Base-by-base conservation (phyloP, 208 protist species). In the Herpetomonas samuelpessoai region DNA sequence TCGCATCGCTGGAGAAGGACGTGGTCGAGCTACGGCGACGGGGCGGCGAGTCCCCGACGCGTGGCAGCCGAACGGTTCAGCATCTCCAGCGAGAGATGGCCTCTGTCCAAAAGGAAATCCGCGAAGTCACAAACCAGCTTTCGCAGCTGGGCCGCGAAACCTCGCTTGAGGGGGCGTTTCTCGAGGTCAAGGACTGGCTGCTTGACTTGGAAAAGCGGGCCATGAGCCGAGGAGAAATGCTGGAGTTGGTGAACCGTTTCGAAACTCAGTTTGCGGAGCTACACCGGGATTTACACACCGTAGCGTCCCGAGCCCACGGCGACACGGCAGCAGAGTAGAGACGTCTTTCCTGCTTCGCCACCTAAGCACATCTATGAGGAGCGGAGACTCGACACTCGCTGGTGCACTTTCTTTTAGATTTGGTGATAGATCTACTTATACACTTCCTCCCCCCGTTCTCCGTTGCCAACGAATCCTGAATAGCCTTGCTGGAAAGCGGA, bases 101-200 rank as follows among this genome's bases (percentile, higher is more conserved):
- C 9, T 26, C 58, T 41, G 50, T 58, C 16, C 28, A 85, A 24
- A 57, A 77, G 55, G 58, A 50, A 12, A 78, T 88, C 24, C 58
- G 65, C 25, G 59, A 89, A 1, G 48, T 68, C n/a, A 62, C 72
- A 31, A 54, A 77, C 35, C 71, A 81, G 22, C 68, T 52, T 10
- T 38, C 64, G 27, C 48, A 4, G 24, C 10, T 4, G 4, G 26
- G 35, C 24, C 21, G 16, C 26, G 12, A 86, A 29, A 65, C 68
- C 51, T 76, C 74, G 0, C 53, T 89, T 12, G 76, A 91, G 29
- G 68, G 73, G 0, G 61, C 76, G 0, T 92, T 91, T 70, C 57
- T 81, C 19, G 88, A 95, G 52, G 65, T 95, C 54, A 89, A 88
- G 57, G 88, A 92, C 57, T 95, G 88, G 85, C 67, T 95, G 25